These are phyloP conservation scores for Macrocybe sp. DNA, from an alignment of 1,284 basidiomycete species.

Conservation along the genomic window DNA sequence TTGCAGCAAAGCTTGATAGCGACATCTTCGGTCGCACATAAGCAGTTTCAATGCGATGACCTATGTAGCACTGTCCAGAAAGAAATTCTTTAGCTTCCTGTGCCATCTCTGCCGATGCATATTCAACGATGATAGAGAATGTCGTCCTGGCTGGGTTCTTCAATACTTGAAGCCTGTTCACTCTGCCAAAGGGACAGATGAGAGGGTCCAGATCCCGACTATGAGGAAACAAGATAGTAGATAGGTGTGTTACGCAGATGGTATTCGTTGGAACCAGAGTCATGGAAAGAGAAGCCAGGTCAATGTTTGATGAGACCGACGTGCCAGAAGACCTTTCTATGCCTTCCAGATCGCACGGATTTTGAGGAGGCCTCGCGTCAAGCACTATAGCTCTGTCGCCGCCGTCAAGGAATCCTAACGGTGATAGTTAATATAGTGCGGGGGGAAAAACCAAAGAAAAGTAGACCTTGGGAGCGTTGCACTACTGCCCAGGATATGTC, in stretches of 20 bases:
- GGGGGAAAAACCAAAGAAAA: neutral
- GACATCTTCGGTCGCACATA: slow-evolving; percentile 25
- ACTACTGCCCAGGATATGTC: slow-evolving; percentile 82
- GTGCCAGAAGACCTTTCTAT: slow-evolving; percentile 19
- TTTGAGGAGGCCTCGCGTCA: slow-evolving; percentile 38
- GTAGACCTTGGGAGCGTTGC: slow-evolving; percentile 68
- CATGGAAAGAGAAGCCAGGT: slow-evolving; percentile 27
- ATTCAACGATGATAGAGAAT: slow-evolving; percentile 57
- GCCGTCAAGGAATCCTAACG: slow-evolving; percentile 69
- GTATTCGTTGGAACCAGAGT: slow-evolving; percentile 41
- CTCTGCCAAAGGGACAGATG: slow-evolving; percentile 64
- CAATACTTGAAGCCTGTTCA: slow-evolving; percentile 49
- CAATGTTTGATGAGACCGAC: slow-evolving; percentile 21
- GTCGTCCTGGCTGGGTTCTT: slow-evolving; percentile 30
- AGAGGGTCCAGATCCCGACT: slow-evolving; percentile 64
- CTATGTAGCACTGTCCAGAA: slow-evolving; percentile 56
- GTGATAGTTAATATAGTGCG: slow-evolving; percentile 5
- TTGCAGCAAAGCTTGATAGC: too few species aligned
- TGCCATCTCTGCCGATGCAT: slow-evolving; percentile 45
- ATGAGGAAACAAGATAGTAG: slow-evolving; percentile 61
- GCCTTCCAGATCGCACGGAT: slow-evolving; percentile 16
- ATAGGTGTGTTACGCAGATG: slow-evolving; percentile 61
- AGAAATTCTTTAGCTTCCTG: slow-evolving; percentile 58
- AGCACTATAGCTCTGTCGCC: slow-evolving; percentile 65
- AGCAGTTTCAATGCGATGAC: slow-evolving; percentile 40